These are phyloP conservation scores for Mycena haematopus DNA, from an alignment of 768 basidiomycete species.

Conservation along the genomic window DNA sequence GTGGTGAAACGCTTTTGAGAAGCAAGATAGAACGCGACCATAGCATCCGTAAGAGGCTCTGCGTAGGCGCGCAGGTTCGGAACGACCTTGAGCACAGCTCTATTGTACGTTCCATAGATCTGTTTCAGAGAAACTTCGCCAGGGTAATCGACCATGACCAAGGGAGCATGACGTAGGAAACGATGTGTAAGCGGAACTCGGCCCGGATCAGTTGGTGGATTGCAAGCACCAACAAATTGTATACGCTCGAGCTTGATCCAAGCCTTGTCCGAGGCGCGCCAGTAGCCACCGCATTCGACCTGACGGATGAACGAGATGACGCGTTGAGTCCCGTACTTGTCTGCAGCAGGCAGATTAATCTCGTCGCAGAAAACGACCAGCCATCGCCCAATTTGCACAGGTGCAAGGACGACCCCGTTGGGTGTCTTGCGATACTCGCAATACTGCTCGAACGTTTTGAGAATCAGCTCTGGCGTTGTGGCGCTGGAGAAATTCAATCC, in stretches of 20 bases:
- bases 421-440: slow-evolving; percentile 99
- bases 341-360: slow-evolving; percentile 95
- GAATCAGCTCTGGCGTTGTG: slow-evolving; percentile 95
- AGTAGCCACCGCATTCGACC: slow-evolving; percentile 94
- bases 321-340: slow-evolving; percentile 98
- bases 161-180: slow-evolving; percentile 95
- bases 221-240: slow-evolving; percentile 99
- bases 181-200: slow-evolving; percentile 98
- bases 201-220: slow-evolving; percentile 98
- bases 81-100: slow-evolving; percentile 93
- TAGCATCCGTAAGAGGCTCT: slow-evolving; percentile 94
- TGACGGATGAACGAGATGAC: slow-evolving; percentile 99
- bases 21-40: slow-evolving; percentile 94
- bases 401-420: slow-evolving; percentile 95
- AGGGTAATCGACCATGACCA: slow-evolving; percentile 99
- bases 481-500: slow-evolving; percentile 99
- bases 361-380: slow-evolving; percentile 99
- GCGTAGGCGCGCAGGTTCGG: slow-evolving; percentile 93
- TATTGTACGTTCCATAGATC: slow-evolving; percentile 98
- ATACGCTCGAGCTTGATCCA: slow-evolving; percentile 99
- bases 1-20: slow-evolving; percentile 96
- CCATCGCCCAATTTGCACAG: slow-evolving; percentile 95
- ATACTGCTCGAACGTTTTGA: slow-evolving; percentile 99
- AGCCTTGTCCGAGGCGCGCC: slow-evolving; percentile 91
- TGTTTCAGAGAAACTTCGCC: slow-evolving; percentile 96